Conservation (phyloP, 805 yeast species). For the Metschnikowia koreensis region DNA sequence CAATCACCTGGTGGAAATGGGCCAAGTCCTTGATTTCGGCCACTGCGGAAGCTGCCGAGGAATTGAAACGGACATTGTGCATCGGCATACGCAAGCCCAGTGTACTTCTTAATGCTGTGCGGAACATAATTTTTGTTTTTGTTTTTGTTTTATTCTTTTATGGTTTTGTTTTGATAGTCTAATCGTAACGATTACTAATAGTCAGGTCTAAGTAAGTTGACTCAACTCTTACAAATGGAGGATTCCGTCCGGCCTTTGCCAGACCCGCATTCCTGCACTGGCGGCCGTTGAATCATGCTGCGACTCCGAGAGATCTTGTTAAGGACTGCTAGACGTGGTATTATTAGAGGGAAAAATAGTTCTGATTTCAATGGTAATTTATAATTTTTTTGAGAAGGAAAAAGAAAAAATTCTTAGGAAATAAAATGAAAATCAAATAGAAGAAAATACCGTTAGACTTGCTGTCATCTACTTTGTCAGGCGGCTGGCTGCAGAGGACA, state of each 20-base stretch:
- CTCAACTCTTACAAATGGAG: neutral
- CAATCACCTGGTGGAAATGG: slow-evolving; percentile 26
- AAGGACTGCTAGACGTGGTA: neutral
- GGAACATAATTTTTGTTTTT: slow-evolving; percentile 9
- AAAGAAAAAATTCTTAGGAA: too few species aligned
- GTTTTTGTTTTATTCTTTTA: too few species aligned
- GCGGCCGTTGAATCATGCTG: neutral
- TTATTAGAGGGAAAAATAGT: neutral
- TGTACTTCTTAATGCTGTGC: slow-evolving; percentile 2
- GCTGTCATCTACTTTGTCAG: too few species aligned
- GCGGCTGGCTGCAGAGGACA: too few species aligned
- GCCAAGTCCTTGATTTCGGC: slow-evolving; percentile 28
- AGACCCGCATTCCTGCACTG: slow-evolving; percentile 8
- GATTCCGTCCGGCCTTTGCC: neutral
- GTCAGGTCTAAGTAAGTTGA: too few species aligned
- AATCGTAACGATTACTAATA: too few species aligned
- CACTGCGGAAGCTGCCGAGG: slow-evolving; percentile 18
- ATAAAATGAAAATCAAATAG: too few species aligned
- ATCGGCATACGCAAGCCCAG: neutral
- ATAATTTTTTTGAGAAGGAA: too few species aligned
- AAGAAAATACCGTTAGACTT: too few species aligned
- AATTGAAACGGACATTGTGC: slow-evolving; percentile 12
- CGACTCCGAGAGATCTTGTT: neutral
- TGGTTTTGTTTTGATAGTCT: too few species aligned
- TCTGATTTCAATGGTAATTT: too few species aligned